These are phyloP conservation scores for Plasmodium reichenowi DNA, from an alignment of 169 alveolate genomes.

Conservation along the genomic window DNA sequence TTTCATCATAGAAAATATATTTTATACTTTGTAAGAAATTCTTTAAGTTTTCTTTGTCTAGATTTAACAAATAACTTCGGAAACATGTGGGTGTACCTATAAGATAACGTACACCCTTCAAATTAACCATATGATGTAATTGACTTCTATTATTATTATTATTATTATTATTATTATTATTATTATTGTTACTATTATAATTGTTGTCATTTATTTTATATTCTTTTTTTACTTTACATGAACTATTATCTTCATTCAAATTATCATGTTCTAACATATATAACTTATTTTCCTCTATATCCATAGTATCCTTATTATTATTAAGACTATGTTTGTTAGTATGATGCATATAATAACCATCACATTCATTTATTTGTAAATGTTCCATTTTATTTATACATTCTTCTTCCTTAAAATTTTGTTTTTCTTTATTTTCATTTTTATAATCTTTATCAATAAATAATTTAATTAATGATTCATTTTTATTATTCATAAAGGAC, in stretches of 20 bases:
- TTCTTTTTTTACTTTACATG: not conserved
- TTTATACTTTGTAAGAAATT: constrained; percentile 60
- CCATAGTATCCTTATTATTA: constrained; percentile 1
- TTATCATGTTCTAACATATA: not conserved
- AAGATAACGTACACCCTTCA: constrained; percentile 25
- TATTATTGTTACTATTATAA: not conserved
- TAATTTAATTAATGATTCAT: constrained; percentile 27
- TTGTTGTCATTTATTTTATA: not conserved
- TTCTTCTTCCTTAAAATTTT: not conserved
- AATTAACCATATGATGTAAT: not conserved
- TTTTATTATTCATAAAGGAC: constrained; percentile 24
- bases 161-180: not conserved
- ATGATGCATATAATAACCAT: not conserved
- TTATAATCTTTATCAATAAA: constrained; percentile 50
- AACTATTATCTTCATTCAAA: not conserved
- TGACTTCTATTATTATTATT: not conserved
- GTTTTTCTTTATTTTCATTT: not conserved
- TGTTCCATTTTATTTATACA: not conserved
- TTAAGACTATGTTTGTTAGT: not conserved
- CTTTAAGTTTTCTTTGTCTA: constrained; percentile 29
- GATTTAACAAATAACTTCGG: constrained; percentile 41
- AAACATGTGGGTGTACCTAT: constrained; percentile 69
- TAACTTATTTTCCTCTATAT: not conserved
- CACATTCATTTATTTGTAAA: not conserved
- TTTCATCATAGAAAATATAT: constrained; percentile 63